phyloP scores from a whole-genome alignment of 441 rosid species.

The Eutrema salsugineum region DNA sequence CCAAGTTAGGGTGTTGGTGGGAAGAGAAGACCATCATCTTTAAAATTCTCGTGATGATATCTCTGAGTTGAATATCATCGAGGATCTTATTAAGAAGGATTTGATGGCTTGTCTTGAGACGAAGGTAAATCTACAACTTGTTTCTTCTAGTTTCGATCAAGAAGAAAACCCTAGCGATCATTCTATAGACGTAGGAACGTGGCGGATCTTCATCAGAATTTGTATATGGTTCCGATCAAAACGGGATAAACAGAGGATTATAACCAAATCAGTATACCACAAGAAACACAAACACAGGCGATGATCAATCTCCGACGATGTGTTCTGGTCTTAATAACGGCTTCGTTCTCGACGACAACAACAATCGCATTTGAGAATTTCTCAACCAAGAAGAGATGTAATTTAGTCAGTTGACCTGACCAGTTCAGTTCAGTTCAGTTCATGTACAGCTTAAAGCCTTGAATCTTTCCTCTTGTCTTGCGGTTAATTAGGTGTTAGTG shows the following conservation, averaged over 20 bases:
- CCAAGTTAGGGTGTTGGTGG: conserved; percentile 4
- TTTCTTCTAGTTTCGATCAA: background rate
- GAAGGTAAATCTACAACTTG: background rate
- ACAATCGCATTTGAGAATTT: too few relatives aligned
- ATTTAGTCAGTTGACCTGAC: too few relatives aligned
- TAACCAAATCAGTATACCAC: too few relatives aligned
- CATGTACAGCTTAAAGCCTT: too few relatives aligned
- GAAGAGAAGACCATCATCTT: background rate
- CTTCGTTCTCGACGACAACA: too few relatives aligned
- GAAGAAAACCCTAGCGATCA: background rate
- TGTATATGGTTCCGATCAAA: background rate
- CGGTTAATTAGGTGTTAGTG: too few relatives aligned
- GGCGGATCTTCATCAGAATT: background rate
- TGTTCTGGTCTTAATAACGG: too few relatives aligned
- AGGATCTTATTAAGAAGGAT: background rate
- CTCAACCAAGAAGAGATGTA: too few relatives aligned
- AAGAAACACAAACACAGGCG: too few relatives aligned
- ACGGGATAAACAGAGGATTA: background rate
- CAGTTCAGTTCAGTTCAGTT: too few relatives aligned
- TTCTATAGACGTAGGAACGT: background rate
- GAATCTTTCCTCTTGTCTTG: too few relatives aligned
- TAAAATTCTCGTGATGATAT: background rate
- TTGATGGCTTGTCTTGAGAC: background rate
- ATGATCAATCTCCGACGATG: too few relatives aligned
- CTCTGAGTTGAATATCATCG: background rate